These are phyloP conservation scores for Silene uniflora DNA, from an alignment of 148 eudicot species.

Conservation along the genomic window DNA sequence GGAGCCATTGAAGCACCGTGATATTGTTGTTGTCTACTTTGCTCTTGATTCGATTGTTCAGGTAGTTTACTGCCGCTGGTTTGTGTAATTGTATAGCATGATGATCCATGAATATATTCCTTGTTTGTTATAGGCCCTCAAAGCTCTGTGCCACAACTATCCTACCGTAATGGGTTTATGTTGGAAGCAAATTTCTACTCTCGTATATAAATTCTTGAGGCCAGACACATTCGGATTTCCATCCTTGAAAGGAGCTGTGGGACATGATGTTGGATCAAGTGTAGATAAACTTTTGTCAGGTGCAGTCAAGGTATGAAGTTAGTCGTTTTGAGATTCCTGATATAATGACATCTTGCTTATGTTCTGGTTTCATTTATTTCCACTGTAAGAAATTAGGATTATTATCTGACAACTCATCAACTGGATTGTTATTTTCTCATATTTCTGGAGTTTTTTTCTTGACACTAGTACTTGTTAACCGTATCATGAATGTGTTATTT, in stretches of 20 bases:
- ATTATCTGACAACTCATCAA: neutral
- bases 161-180: conserved; percentile 61
- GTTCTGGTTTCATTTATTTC: conserved; percentile 1
- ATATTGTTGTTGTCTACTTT: neutral
- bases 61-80: neutral
- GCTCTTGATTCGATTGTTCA: neutral
- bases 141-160: conserved; percentile 90
- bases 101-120: conserved; percentile 20
- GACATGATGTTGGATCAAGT: conserved; percentile 38
- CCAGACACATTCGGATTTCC: conserved; percentile 31
- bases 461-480: neutral
- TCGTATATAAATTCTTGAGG: conserved; percentile 44
- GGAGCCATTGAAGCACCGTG: no score
- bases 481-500: neutral
- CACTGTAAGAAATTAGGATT: neutral
- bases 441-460: neutral
- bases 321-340: neutral
- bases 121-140: conserved; percentile 68
- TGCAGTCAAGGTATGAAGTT: conserved; percentile 64
- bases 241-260: conserved; percentile 41
- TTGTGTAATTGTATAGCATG: conserved; percentile 5
- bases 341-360: neutral
- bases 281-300: conserved; percentile 64
- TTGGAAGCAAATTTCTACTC: conserved; percentile 65
- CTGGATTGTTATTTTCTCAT: neutral